Conservation (phyloP, 176 grass and related monocot species). For the Metroxylon sagu region DNA sequence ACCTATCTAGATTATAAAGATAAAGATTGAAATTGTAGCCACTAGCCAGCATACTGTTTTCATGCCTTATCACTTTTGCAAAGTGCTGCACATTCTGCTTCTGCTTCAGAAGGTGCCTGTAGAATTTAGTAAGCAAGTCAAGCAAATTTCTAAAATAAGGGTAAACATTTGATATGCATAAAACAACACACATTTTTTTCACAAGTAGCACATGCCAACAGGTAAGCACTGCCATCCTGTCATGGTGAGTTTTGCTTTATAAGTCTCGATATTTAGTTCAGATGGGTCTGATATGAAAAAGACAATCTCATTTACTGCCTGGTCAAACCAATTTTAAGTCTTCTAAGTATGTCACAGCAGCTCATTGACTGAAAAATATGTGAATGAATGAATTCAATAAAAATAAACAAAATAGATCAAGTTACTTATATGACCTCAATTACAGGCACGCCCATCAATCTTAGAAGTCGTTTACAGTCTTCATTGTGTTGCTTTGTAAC, state of each 20-base stretch:
- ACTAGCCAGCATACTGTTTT: too few species aligned
- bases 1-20: conserved; percentile 9
- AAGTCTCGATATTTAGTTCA: too few species aligned
- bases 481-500: conserved; percentile 75
- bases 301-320: too few species aligned
- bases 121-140: neutral
- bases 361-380: too few species aligned
- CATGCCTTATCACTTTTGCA: conserved; percentile 63
- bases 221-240: too few species aligned
- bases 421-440: conserved; percentile 50
- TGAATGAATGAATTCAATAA: neutral
- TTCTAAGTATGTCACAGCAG: too few species aligned
- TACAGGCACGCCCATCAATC: conserved; percentile 76
- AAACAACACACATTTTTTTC: too few species aligned
- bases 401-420: conserved; percentile 13
- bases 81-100: conserved; percentile 84
- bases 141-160: conserved; percentile 1
- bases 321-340: too few species aligned
- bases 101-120: conserved; percentile 89
- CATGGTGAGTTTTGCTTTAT: too few species aligned
- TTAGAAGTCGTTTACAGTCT: conserved; percentile 70
- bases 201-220: too few species aligned
- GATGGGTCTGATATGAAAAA: too few species aligned
- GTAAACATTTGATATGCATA: conserved; percentile 7
- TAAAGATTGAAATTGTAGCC: neutral